These are phyloP conservation scores for Starmerella bacillaris DNA, from an alignment of 805 yeast genomes.

Conservation along the genomic window DNA sequence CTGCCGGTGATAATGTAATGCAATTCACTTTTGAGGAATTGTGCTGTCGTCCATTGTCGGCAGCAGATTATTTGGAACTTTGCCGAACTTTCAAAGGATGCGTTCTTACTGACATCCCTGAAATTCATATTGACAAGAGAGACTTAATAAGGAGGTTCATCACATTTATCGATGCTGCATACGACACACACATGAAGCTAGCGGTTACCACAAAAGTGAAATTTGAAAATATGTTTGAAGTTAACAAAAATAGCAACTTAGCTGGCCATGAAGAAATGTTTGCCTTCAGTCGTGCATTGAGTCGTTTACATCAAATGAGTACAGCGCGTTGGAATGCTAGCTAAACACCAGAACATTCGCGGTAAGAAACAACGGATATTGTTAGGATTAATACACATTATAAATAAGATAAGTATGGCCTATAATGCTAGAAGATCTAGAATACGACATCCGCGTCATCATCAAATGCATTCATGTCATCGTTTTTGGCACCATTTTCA, in stretches of 20 bases:
- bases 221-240: conserved; percentile 63
- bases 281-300: conserved; percentile 89
- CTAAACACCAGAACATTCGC: background rate
- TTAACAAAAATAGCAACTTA: conserved; percentile 21
- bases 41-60: conserved; percentile 75
- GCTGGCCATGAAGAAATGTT: conserved; percentile 87
- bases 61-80: conserved; percentile 80
- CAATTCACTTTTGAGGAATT: conserved; percentile 73
- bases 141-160: conserved; percentile 82
- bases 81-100: conserved; percentile 61
- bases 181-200: conserved; percentile 72
- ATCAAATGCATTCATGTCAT: conserved; percentile 4
- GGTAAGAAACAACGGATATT: background rate
- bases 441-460: conserved; percentile 17
- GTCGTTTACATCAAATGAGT: conserved; percentile 84
- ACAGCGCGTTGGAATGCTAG: conserved; percentile 61
- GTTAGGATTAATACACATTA: background rate
- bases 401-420: too few relatives aligned
- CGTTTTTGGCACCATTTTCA: conserved; percentile 2
- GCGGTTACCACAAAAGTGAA: conserved; percentile 83
- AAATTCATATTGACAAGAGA: conserved; percentile 54
- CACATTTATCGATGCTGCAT: conserved; percentile 87
- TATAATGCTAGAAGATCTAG: background rate
- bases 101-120: conserved; percentile 86
- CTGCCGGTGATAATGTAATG: conserved; percentile 67